Conservation (phyloP, 768 basidiomycete species). For the Boletus vermiculosoides region DNA sequence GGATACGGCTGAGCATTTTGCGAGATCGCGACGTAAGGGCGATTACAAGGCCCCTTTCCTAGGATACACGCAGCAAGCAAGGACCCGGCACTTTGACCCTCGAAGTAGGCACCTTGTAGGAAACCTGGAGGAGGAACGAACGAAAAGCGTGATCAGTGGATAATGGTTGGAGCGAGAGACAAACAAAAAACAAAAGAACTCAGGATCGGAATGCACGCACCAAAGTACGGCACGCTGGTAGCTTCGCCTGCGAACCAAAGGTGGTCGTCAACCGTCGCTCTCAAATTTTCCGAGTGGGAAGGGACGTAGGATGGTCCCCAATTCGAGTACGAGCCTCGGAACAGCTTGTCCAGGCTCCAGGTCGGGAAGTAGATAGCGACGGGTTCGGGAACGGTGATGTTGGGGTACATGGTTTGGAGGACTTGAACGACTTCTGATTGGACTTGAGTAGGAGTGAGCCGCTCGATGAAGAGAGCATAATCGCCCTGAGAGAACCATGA, state of each 20-base stretch:
- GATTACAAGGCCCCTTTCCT: slow-evolving; percentile 19
- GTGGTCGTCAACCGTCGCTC: slow-evolving; percentile 47
- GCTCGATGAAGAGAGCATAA: slow-evolving; percentile 56
- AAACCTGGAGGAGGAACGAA: slow-evolving; percentile 38
- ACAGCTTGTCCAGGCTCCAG: slow-evolving; percentile 53
- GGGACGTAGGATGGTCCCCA: slow-evolving; percentile 63
- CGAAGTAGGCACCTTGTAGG: slow-evolving; percentile 56
- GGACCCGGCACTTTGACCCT: slow-evolving; percentile 44
- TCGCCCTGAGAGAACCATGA: slow-evolving; percentile 44
- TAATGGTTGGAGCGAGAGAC: background rate
- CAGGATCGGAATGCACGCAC: slow-evolving; percentile 31
- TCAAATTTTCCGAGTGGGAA: slow-evolving; percentile 51
- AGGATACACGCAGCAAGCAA: slow-evolving; percentile 43
- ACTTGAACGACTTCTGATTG: slow-evolving; percentile 53
- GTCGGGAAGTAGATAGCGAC: slow-evolving; percentile 53
- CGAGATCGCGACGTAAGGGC: slow-evolving; percentile 28
- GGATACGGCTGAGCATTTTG: slow-evolving; percentile 36
- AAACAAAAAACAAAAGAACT: background rate
- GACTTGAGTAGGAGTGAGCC: slow-evolving; percentile 46
- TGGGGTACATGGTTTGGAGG: slow-evolving; percentile 56
- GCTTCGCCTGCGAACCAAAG: slow-evolving; percentile 67
- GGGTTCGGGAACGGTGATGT: slow-evolving; percentile 52
- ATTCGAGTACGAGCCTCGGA: slow-evolving; percentile 54
- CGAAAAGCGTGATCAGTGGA: background rate
- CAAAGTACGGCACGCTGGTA: slow-evolving; percentile 56